phyloP scores from a whole-genome alignment of 148 eudicot species.

The Polygonum maritimum region DNA sequence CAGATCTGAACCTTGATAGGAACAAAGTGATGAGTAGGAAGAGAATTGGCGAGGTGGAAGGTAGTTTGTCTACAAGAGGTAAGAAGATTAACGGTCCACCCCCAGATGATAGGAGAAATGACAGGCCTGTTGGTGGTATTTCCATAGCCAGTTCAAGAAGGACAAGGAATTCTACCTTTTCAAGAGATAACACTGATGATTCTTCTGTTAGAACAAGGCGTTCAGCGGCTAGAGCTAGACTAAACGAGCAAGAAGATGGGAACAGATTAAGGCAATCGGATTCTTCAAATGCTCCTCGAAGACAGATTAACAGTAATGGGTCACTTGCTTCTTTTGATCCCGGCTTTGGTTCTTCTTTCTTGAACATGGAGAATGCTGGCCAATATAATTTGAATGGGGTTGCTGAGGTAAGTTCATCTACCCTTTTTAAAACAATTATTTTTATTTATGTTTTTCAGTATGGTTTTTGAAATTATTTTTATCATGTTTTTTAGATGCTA shows the following conservation, averaged over 20 bases:
- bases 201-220: not conserved
- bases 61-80: conserved; percentile 12
- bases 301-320: conserved; percentile 18
- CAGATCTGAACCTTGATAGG: conserved; percentile 16
- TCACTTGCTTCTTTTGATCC: conserved; percentile 25
- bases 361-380: conserved; percentile 22
- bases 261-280: conserved; percentile 20
- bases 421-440: not conserved
- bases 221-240: not conserved
- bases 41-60: not conserved
- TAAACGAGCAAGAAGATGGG: conserved; percentile 3
- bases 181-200: conserved; percentile 11
- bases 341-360: conserved; percentile 30
- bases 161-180: conserved; percentile 26
- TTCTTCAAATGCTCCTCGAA: conserved; percentile 27
- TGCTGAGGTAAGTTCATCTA: no score
- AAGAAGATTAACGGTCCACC: conserved; percentile 10
- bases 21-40: conserved; percentile 26
- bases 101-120: conserved; percentile 22
- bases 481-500: conserved; percentile 1
- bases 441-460: not conserved
- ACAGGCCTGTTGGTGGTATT: conserved; percentile 12
- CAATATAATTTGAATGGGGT: conserved; percentile 7
- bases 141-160: conserved; percentile 36
- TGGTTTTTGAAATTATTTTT: not conserved